phyloP scores from a whole-genome alignment of 352 stramenopile species.

The Globisporangium emineosum region DNA sequence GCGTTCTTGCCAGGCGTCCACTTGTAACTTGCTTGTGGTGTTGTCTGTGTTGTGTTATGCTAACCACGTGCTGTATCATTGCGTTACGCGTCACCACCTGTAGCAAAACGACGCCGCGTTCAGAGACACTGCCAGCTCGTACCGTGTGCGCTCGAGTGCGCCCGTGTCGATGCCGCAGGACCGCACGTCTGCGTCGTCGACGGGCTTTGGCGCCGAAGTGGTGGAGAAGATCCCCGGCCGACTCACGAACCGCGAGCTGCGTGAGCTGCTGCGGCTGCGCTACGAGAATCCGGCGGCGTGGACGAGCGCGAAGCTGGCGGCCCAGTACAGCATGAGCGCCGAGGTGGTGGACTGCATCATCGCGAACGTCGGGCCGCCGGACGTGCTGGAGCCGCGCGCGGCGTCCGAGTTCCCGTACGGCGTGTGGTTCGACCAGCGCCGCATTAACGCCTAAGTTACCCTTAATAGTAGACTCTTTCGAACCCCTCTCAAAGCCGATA shows the following conservation, averaged over 20 bases:
- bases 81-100: not conserved
- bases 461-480: constrained; percentile 1
- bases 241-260: constrained; percentile 51
- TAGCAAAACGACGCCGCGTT: constrained; percentile 53
- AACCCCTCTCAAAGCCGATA: not conserved
- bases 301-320: constrained; percentile 42
- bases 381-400: constrained; percentile 51
- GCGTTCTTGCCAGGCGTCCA: not conserved
- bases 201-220: constrained; percentile 33
- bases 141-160: constrained; percentile 40
- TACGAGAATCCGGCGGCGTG: constrained; percentile 58
- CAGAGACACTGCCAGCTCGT: constrained; percentile 57
- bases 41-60: not conserved
- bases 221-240: constrained; percentile 41
- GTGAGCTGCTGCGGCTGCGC: constrained; percentile 54
- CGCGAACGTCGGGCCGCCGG: constrained; percentile 39
- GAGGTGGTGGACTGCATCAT: constrained; percentile 36
- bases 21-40: not conserved
- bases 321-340: constrained; percentile 44
- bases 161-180: constrained; percentile 47
- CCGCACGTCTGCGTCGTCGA: constrained; percentile 39
- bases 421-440: constrained; percentile 40
- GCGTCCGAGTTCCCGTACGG: constrained; percentile 50
- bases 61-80: not conserved
- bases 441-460: not conserved